phyloP scores from a whole-genome alignment of 2,329 filamentous ascomycete genomes.

The Microdochium trichocladiopsis region DNA sequence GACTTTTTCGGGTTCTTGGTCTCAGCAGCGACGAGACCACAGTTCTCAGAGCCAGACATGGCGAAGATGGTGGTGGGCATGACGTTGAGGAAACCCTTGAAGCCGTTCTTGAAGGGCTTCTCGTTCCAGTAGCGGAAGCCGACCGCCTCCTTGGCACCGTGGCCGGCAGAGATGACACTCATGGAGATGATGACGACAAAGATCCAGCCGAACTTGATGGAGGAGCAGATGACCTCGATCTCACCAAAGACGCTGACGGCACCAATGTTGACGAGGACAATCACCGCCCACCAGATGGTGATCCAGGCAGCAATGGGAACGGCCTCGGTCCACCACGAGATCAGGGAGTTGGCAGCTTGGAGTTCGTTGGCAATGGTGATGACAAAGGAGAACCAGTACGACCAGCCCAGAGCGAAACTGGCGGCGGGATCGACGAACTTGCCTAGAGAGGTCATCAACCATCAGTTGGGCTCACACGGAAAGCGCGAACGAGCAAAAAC shows the following conservation, averaged over 20 bases:
- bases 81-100: constrained; percentile 46
- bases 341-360: constrained; percentile 30
- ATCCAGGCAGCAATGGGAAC: constrained; percentile 36
- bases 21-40: constrained; percentile 34
- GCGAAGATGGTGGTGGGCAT: constrained; percentile 41
- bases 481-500: not conserved
- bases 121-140: constrained; percentile 38
- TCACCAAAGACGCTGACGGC: constrained; percentile 36
- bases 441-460: constrained; percentile 5
- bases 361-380: constrained; percentile 37
- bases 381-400: constrained; percentile 35
- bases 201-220: constrained; percentile 40
- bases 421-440: constrained; percentile 35
- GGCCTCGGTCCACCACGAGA: constrained; percentile 33
- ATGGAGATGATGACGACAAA: constrained; percentile 37
- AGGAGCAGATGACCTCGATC: constrained; percentile 33
- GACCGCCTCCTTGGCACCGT: constrained; percentile 26
- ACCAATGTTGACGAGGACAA: constrained; percentile 29
- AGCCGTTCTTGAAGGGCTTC: constrained; percentile 32
- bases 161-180: constrained; percentile 34
- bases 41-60: constrained; percentile 39
- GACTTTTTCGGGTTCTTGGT: constrained; percentile 32
- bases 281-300: constrained; percentile 32
- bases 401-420: constrained; percentile 37
- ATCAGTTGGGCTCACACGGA: not conserved